Conservation (phyloP, 2,329 filamentous ascomycete species). For the Beauveria sp. region DNA sequence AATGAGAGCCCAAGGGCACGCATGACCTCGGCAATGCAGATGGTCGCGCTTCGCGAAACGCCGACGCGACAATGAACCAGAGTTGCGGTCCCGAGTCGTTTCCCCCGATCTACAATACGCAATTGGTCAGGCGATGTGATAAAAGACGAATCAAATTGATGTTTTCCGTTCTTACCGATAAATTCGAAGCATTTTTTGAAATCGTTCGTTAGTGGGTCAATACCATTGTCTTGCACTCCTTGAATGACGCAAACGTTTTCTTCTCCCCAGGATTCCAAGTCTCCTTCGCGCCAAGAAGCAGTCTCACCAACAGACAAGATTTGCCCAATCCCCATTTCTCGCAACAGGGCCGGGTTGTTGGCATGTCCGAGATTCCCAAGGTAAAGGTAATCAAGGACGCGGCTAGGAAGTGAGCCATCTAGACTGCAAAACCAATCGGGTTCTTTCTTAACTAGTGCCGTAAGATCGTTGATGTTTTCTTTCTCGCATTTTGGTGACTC, state of each 20-base stretch:
- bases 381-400: constrained; percentile 90
- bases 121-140: constrained; percentile 8
- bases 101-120: constrained; percentile 60
- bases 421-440: constrained; percentile 76
- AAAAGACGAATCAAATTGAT: background rate
- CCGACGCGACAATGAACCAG: constrained; percentile 95
- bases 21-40: constrained; percentile 99
- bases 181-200: constrained; percentile 85
- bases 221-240: constrained; percentile 91
- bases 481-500: constrained; percentile 53
- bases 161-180: constrained; percentile 59
- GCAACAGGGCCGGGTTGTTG: constrained; percentile 81
- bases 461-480: constrained; percentile 45
- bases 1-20: constrained; percentile 71
- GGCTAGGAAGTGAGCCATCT: constrained; percentile 85
- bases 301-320: constrained; percentile 90
- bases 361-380: constrained; percentile 88
- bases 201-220: constrained; percentile 81
- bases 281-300: constrained; percentile 68
- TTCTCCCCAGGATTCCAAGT: constrained; percentile 62
- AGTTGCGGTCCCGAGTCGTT: constrained; percentile 69
- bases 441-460: constrained; percentile 46
- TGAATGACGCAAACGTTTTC: constrained; percentile 77
- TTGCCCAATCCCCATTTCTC: constrained; percentile 73
- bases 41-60: constrained; percentile 90